Evolutionary conservation across 331 rosid species (phyloP).

Genomic region (Stylosanthes scabra): DNA sequence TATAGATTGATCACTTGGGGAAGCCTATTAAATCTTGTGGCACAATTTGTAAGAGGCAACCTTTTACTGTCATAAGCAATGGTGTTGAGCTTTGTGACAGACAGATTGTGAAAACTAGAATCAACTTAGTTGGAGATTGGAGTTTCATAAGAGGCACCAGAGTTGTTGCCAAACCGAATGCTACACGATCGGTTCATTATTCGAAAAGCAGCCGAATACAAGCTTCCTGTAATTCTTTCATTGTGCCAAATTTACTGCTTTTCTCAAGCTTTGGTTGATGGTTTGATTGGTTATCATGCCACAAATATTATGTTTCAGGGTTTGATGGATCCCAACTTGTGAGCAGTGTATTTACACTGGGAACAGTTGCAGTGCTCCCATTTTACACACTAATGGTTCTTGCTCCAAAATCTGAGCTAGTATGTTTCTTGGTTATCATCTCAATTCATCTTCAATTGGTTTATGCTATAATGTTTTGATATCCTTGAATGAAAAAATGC

Average conservation of each 20-base stretch:
- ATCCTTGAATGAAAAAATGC: constrained; percentile 45
- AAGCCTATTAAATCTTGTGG: constrained; percentile 43
- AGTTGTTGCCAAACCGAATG: constrained; percentile 58
- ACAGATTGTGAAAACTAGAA: constrained; percentile 36
- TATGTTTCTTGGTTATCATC: constrained; percentile 47
- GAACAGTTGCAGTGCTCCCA: constrained; percentile 91
- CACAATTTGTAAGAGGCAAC: constrained; percentile 44
- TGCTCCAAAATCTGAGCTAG: constrained; percentile 84
- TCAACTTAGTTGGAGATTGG: constrained; percentile 56
- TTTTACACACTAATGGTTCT: constrained; percentile 94
- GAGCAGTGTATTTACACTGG: constrained; percentile 73
- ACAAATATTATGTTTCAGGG: constrained; percentile 58
- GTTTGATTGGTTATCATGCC: no score
- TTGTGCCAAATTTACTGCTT: constrained; percentile 17
- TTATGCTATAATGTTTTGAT: constrained; percentile 17
- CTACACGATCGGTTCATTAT: constrained; percentile 46
- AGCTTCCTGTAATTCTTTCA: constrained; percentile 74
- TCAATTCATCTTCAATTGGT: constrained; percentile 4
- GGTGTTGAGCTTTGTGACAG: constrained; percentile 48
- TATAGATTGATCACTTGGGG: constrained; percentile 50
- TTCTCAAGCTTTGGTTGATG: not conserved
- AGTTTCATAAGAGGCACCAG: constrained; percentile 85
- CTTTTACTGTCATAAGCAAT: constrained; percentile 48
- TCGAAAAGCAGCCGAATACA: constrained; percentile 53
- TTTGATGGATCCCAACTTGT: constrained; percentile 69